Evolutionary conservation across 306 rosid genomes (phyloP).

Genomic region (Fragaria nilgerrensis): DNA sequence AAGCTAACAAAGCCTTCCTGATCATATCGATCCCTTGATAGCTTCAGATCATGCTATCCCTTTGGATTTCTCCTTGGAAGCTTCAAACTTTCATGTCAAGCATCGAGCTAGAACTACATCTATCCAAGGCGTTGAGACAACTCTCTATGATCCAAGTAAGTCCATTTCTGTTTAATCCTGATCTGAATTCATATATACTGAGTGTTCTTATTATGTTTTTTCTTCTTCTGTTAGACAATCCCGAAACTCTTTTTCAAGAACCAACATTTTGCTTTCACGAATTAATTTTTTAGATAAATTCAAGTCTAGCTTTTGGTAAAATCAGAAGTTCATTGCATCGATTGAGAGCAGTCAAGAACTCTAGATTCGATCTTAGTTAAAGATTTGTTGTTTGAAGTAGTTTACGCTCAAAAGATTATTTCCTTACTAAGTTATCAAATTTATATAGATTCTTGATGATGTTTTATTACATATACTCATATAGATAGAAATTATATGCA

Average conservation of each 20-base stretch:
- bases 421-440: not conserved
- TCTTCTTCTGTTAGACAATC: not conserved
- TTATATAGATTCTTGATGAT: not conserved
- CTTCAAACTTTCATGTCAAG: slow-evolving; percentile 21
- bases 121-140: not conserved
- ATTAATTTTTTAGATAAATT: not conserved
- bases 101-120: not conserved
- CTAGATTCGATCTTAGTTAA: not conserved
- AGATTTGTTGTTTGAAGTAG: not conserved
- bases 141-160: slow-evolving; percentile 8
- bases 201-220: not conserved
- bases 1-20: not conserved
- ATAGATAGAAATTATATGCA: slow-evolving; percentile 1
- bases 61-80: slow-evolving; percentile 49
- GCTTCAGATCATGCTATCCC: slow-evolving; percentile 59
- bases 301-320: not conserved
- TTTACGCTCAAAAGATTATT: not conserved
- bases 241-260: not conserved
- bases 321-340: not conserved
- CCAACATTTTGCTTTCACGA: slow-evolving; percentile 1
- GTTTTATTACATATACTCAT: not conserved
- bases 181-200: not conserved
- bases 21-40: not conserved
- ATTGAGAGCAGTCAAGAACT: not conserved
- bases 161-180: not conserved